Base-by-base conservation (phyloP, 305 asterid genomes). In the Solanum hybrid region DNA sequence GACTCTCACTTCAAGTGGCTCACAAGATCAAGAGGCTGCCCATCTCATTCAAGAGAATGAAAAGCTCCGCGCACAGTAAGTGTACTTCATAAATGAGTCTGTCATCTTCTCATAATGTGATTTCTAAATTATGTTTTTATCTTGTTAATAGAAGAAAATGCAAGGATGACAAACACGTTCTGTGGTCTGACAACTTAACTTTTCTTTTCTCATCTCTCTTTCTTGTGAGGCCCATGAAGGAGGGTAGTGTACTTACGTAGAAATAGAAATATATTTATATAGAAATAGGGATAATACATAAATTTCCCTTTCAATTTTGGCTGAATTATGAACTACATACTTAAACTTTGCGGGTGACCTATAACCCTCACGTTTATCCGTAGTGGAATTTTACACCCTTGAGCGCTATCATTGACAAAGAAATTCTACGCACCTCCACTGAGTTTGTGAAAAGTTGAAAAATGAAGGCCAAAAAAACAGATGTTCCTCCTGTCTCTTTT, bases 51-150 rank as follows among this genome's bases (percentile, higher is more conserved):
- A 90, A 92, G 96, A 93, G 85, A 94, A 96, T 91, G 90, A 75
- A 90, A 92, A 46, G 92, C 94, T 93, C 89, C 95, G 34, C 27
- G 90, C 93, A 6, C 93, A 37, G 99, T 96, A 94, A 95, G 99
- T 92, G 37, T 46, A 16, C 84, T 56, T 91, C 66, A 87, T 80
- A 89, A 17, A 51, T 77, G 79, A 24, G n/a, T 24, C 38, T 77
- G 16, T 42, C 51, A 71, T 22, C 37, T 81, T 73, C 69, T 29
- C 72, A 36, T 86, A 27, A 42, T 87, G n/a, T n/a, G 26, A 87
- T 69, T 78, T 37, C 86, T 56, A 78, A 69, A 85, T 56, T 51
- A 35, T 78, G 87, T 22, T n/a, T 88, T 85, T 31, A 32, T 60
- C 88, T 32, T 85, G 35, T 17, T 29, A 29, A 51, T 27, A 27